phyloP scores from a whole-genome alignment of 805 yeast genomes.

The Phaffomyces antillensis region DNA sequence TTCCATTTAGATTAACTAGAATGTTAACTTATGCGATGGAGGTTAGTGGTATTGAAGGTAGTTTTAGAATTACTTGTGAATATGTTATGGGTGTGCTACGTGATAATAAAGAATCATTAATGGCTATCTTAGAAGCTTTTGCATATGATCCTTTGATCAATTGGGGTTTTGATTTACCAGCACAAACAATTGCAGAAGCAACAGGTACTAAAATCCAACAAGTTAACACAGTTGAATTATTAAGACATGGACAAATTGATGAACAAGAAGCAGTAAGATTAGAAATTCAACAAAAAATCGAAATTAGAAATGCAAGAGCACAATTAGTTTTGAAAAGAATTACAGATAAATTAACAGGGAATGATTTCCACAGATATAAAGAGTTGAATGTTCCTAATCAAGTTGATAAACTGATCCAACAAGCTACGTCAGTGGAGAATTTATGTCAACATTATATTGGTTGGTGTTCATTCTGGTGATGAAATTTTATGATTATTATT shows the following conservation, averaged over 20 bases:
- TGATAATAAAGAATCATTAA: conserved; percentile 89
- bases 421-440: conserved; percentile 94
- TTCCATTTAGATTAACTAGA: conserved; percentile 92
- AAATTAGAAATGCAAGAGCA: conserved; percentile 82
- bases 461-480: conserved; percentile 97
- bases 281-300: conserved; percentile 62
- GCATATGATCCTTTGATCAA: conserved; percentile 97
- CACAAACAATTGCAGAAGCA: conserved; percentile 66
- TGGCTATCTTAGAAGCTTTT: conserved; percentile 97
- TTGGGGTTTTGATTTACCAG: conserved; percentile 96
- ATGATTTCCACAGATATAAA: conserved; percentile 70
- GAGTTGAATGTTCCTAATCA: conserved; percentile 81
- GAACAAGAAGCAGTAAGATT: conserved; percentile 68
- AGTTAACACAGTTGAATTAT: conserved; percentile 60
- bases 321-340: conserved; percentile 83
- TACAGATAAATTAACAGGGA: conserved; percentile 87
- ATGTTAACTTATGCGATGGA: conserved; percentile 99
- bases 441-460: conserved; percentile 96
- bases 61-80: conserved; percentile 92
- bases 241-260: conserved; percentile 67
- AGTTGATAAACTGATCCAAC: conserved; percentile 88
- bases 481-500: no score
- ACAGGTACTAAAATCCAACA: conserved; percentile 65
- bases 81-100: conserved; percentile 94
- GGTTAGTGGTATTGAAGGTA: conserved; percentile 96